Base-by-base conservation (phyloP, 2,329 filamentous ascomycete genomes). In the Pochonia chlamydosporia region DNA sequence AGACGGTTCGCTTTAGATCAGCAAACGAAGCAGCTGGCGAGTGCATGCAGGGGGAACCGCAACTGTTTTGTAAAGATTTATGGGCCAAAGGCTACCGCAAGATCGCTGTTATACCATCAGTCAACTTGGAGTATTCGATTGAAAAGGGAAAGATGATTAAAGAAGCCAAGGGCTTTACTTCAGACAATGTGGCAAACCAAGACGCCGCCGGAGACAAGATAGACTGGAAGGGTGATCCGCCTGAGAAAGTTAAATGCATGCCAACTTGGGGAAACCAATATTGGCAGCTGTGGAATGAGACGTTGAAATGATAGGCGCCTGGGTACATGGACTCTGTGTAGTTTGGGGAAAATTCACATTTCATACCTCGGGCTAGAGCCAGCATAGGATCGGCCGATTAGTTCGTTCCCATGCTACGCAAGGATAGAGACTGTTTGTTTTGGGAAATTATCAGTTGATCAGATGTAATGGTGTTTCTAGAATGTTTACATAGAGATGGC, bases 11-110 rank as follows among this genome's bases (percentile, higher is more conserved):
- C 5, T 82, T 82, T 54, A 67, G 79, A 1, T 55, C 61, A 14
- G 54, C 51, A 1, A 47, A 48, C 9, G 40, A 48, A 9, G 40
- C 51, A 2, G 41, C 49, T 8, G 64, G 58, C 4, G 79, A 82
- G 56, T 82, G 78, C 48, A 64, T 58, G 10, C 70, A 75, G 51
- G 77, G 77, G 3, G 79, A 82, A 57, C 75, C 78, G 2, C 69
- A 72, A 46, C 56, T 81, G 10, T 74, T 82, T 37, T 76, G 74
- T 52, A 81, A 81, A 49, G 78, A 82, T 51, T 47, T 82, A 54
- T 82, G 78, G 75, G 65, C 55, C 13, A 52, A 58, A 5, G 74
- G 75, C 3, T 70, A 69, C 49, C 66, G 71, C 11, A 76, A 70
- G 53, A 77, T 82, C 50, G 77, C 78, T 0, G 75, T 79, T 1